Evolutionary conservation across 2,329 filamentous ascomycete genomes (phyloP), one percentile per base, ranked within the genome.

Genomic region (Aaosphaeria pasadenensis): DNA sequence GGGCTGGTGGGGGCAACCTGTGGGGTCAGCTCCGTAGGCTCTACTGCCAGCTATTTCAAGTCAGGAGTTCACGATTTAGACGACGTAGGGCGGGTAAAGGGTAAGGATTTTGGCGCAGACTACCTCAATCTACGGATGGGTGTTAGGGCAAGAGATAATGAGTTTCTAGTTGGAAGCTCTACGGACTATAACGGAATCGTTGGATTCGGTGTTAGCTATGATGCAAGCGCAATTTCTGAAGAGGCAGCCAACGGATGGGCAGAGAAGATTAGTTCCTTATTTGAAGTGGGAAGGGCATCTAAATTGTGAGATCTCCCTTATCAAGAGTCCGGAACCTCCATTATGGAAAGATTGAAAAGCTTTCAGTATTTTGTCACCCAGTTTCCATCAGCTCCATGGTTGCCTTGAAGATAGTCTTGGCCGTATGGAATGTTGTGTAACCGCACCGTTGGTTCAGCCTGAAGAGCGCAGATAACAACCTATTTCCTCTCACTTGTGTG

Each of bases 141-240:
- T 7, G 74, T 78, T 6, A 56, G 75, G 32, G 72, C 74, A 3
- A 58, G 75, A 30, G 74, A 76, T 5, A 66, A 70, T 4, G 75
- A 77, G 57, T 77, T 77, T 47, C 47, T 77, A 47, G 58, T 76
- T 1, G 74, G 72, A 0, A 71, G 72, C 35, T 69, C 58, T 30
- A 71, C 72, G 35, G 66, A 71, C 52, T 64, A 49, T 1, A 51
- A 63, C 31, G 67, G 67, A 0, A 57, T 67, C 5, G 55, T 77
- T 6, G 56, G 52, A n/a, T 71, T 71, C 44, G 61, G 59, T 6
- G 73, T 73, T 1, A 71, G 66, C 41, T 72, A 74, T 52, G 75
- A 78, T 58, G 62, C 58, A 41, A 70, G 56, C 57, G 62, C 63
- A 11, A 69, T 71, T 49, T 62, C 59, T 47, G 55, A 64, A 35